phyloP scores from a whole-genome alignment of 2,329 filamentous ascomycete genomes.

The Fusarium equiseti region DNA sequence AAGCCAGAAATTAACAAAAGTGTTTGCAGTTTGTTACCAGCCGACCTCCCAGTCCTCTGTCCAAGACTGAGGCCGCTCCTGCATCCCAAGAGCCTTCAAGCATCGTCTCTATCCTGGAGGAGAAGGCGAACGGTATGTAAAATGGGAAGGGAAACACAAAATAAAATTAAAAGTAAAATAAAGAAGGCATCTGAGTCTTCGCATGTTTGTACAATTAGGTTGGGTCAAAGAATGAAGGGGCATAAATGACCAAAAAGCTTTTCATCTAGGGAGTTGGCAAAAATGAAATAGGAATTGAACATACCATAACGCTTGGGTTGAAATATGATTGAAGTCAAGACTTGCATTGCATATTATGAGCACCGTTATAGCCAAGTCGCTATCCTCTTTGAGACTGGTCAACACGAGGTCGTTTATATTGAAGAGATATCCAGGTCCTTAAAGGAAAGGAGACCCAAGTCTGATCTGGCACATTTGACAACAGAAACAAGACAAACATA shows the following conservation, averaged over 20 bases:
- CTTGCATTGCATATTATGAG: background rate
- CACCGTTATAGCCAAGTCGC: background rate
- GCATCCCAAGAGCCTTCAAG: conserved; percentile 18
- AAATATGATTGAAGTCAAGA: background rate
- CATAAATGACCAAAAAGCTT: background rate
- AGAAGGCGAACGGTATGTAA: conserved; percentile 34
- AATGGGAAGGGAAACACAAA: background rate
- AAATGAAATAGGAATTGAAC: background rate
- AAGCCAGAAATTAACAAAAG: background rate
- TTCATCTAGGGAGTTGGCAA: background rate
- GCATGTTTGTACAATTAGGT: conserved; percentile 18
- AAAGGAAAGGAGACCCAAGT: background rate
- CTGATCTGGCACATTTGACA: background rate
- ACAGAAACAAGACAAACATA: background rate
- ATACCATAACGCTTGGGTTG: background rate
- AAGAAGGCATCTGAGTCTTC: background rate
- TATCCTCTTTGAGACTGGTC: background rate
- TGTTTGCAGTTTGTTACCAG: conserved; percentile 22
- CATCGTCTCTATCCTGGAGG: conserved; percentile 28
- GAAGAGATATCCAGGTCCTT: background rate
- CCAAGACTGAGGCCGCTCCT: conserved; percentile 6
- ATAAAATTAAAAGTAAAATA: background rate
- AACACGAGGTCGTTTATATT: background rate
- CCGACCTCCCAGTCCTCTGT: conserved; percentile 24
- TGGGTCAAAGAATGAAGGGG: background rate